phyloP scores from a whole-genome alignment of 2,329 filamentous ascomycete species.

The Aschersonia sp. region DNA sequence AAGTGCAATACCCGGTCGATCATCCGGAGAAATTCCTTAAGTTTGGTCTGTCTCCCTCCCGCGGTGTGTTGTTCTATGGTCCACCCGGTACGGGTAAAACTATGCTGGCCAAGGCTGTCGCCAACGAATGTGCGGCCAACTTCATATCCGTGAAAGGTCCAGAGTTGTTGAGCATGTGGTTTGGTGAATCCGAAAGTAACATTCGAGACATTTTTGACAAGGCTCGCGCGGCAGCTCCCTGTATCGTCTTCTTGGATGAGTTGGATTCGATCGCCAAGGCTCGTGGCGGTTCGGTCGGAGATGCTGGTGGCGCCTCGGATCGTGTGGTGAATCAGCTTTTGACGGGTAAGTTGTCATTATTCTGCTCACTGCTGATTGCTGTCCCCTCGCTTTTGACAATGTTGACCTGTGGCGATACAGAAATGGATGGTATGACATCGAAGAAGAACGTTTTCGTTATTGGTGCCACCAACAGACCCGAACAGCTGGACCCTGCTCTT shows the following conservation, averaged over 20 bases:
- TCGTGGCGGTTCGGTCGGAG: slow-evolving; percentile 88
- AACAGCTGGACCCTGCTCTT: slow-evolving; percentile 94
- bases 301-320: slow-evolving; percentile 95
- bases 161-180: slow-evolving; percentile 99
- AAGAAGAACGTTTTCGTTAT: slow-evolving; percentile 99
- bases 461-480: slow-evolving; percentile 93
- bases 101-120: slow-evolving; percentile 96
- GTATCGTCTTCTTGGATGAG: slow-evolving; percentile 97
- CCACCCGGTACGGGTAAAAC: slow-evolving; percentile 99
- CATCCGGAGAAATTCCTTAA: slow-evolving; percentile 99
- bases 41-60: slow-evolving; percentile 94
- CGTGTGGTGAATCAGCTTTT: slow-evolving; percentile 99
- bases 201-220: slow-evolving; percentile 99
- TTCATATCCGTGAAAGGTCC: slow-evolving; percentile 99
- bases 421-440: slow-evolving; percentile 99
- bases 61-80: slow-evolving; percentile 97
- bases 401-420: slow-evolving; percentile 34
- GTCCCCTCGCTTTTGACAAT: background rate
- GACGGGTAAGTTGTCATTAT: slow-evolving; percentile 51
- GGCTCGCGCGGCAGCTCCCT: slow-evolving; percentile 92
- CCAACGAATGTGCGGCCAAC: slow-evolving; percentile 98
- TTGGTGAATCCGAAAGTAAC: slow-evolving; percentile 99
- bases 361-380: background rate
- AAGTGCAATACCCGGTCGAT: slow-evolving; percentile 96
- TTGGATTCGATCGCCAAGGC: slow-evolving; percentile 98